Conservation (phyloP, 2,329 filamentous ascomycete genomes). For the Colletotrichum truncatum region DNA sequence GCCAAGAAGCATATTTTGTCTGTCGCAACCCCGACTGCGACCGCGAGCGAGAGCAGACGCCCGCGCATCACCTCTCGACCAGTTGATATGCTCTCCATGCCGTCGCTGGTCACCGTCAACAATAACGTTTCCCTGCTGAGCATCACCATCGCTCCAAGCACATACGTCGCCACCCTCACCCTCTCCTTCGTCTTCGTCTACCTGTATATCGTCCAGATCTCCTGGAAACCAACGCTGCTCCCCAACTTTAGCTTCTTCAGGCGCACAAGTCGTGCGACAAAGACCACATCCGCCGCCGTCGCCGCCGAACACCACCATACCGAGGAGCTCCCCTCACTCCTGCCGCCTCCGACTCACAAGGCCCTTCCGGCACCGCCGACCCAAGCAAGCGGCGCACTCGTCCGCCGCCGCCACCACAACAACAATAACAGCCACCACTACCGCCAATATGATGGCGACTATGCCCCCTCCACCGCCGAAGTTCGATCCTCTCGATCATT, state of each 20-base stretch:
- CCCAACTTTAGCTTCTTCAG: slow-evolving; percentile 34
- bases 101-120: slow-evolving; percentile 68
- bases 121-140: slow-evolving; percentile 70
- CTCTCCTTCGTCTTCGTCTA: slow-evolving; percentile 61
- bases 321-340: slow-evolving; percentile 23
- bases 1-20: neutral
- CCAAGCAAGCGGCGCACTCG: slow-evolving; percentile 26
- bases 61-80: neutral
- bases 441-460: slow-evolving; percentile 34
- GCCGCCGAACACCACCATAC: slow-evolving; percentile 11
- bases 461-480: slow-evolving; percentile 34
- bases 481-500: slow-evolving; percentile 49
- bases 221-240: slow-evolving; percentile 30
- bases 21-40: slow-evolving; percentile 25
- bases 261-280: slow-evolving; percentile 32
- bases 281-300: slow-evolving; percentile 30
- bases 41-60: slow-evolving; percentile 1
- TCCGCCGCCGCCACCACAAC: slow-evolving; percentile 16
- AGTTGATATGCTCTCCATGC: slow-evolving; percentile 52
- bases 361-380: slow-evolving; percentile 32
- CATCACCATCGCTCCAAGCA: slow-evolving; percentile 66
- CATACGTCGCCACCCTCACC: slow-evolving; percentile 61
- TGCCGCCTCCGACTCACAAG: slow-evolving; percentile 27
- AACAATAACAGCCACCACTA: slow-evolving; percentile 14
- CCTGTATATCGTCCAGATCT: slow-evolving; percentile 53